Evolutionary conservation across 345 rosid genomes (phyloP).

Genomic region (Hevea brasiliensis): DNA sequence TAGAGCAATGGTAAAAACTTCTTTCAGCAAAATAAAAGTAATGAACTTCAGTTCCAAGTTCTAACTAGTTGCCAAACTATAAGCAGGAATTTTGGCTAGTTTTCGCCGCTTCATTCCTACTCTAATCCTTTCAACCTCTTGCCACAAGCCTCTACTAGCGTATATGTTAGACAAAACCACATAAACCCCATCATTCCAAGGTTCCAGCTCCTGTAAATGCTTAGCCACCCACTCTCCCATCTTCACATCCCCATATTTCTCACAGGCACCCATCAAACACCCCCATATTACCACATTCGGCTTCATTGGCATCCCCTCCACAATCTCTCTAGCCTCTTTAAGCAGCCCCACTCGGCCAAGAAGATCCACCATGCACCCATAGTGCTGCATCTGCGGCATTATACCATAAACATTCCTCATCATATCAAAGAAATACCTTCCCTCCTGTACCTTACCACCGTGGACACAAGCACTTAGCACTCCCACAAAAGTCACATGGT

Average conservation of each 20-base stretch:
- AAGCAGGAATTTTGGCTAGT: slow-evolving; percentile 63
- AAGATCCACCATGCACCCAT: slow-evolving; percentile 83
- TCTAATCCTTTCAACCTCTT: slow-evolving; percentile 73
- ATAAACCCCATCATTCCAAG: slow-evolving; percentile 80
- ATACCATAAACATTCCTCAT: slow-evolving; percentile 56
- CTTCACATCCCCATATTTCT: slow-evolving; percentile 71
- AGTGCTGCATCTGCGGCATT: slow-evolving; percentile 55
- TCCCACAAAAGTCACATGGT: slow-evolving; percentile 72
- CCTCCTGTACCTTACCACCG: slow-evolving; percentile 74
- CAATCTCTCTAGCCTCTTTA: slow-evolving; percentile 59
- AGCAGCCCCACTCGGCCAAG: slow-evolving; percentile 71
- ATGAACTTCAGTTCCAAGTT: slow-evolving; percentile 12
- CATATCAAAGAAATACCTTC: slow-evolving; percentile 51
- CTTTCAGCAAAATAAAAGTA: not conserved
- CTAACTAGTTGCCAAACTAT: slow-evolving; percentile 47
- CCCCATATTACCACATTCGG: slow-evolving; percentile 78
- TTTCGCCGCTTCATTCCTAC: slow-evolving; percentile 52
- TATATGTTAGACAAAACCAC: slow-evolving; percentile 83
- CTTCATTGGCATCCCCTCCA: slow-evolving; percentile 78
- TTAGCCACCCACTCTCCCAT: slow-evolving; percentile 84
- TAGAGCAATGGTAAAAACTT: too few relatives aligned
- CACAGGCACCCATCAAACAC: slow-evolving; percentile 88
- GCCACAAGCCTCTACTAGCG: slow-evolving; percentile 74
- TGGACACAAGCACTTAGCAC: slow-evolving; percentile 83
- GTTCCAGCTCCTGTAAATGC: slow-evolving; percentile 65